Conservation (phyloP, 148 eudicot genomes). For the Rhododendron kiyosumense region DNA sequence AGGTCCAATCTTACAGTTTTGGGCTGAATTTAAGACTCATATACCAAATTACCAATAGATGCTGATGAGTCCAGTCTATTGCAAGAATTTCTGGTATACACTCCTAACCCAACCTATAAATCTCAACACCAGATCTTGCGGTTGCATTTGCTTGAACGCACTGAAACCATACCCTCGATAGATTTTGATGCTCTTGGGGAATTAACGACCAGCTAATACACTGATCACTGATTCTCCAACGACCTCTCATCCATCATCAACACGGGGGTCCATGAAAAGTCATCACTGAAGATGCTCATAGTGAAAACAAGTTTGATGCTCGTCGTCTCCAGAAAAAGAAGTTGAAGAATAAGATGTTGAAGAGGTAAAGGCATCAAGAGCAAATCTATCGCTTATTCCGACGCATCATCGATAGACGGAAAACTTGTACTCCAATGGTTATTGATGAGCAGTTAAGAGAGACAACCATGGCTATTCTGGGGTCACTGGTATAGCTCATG, state of each 20-base stretch:
- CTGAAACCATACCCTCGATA: neutral
- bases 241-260: neutral
- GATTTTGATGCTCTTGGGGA: neutral
- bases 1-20: neutral
- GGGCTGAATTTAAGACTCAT: neutral
- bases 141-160: neutral
- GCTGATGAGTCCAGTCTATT: neutral
- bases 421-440: neutral
- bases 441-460: neutral
- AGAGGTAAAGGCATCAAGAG: neutral
- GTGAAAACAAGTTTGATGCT: neutral
- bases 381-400: neutral
- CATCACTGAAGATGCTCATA: neutral
- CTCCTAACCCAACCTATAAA: neutral
- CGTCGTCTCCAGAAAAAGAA: neutral
- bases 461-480: neutral
- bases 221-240: neutral
- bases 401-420: neutral
- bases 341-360: neutral
- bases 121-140: neutral
- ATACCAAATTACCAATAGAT: neutral
- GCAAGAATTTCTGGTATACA: neutral
- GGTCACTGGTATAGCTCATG: neutral
- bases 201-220: neutral
- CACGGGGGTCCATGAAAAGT: neutral